Conservation (phyloP, 768 basidiomycete species). For the Lactarius sanguifluus region DNA sequence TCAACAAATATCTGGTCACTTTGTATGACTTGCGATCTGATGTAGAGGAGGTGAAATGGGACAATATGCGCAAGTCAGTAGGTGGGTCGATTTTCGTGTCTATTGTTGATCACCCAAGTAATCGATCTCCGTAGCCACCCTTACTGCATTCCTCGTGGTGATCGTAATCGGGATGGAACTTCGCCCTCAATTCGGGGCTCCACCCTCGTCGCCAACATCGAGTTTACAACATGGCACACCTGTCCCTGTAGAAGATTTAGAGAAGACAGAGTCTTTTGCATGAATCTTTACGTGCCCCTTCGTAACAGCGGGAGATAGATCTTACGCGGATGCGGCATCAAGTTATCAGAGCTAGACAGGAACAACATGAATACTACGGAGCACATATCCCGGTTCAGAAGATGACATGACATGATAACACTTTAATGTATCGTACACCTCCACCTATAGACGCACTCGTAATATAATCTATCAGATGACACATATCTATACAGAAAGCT, state of each 20-base stretch:
- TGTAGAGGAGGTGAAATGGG: constrained; percentile 86
- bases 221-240: constrained; percentile 12
- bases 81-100: constrained; percentile 45
- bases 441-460: constrained; percentile 25
- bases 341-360: background rate
- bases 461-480: constrained; percentile 22
- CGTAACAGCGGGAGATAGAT: background rate
- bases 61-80: constrained; percentile 83
- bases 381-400: constrained; percentile 5
- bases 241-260: constrained; percentile 13
- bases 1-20: constrained; percentile 71
- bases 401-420: background rate
- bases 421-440: constrained; percentile 25
- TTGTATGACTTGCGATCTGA: constrained; percentile 77
- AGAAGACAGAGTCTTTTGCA: constrained; percentile 19
- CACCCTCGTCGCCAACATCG: constrained; percentile 33
- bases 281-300: constrained; percentile 11
- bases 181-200: constrained; percentile 43
- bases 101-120: background rate
- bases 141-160: constrained; percentile 64
- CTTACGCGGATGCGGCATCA: background rate
- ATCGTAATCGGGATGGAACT: constrained; percentile 74
- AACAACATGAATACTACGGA: constrained; percentile 6
- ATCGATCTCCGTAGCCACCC: constrained; percentile 46
- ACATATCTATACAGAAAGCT: constrained; percentile 46